Percentiles rank a stretch among this genome's conserved stretches.
phyloP scores from a whole-genome alignment of 73 alveolate species.

The Tetrahymena borealis region DNA sequence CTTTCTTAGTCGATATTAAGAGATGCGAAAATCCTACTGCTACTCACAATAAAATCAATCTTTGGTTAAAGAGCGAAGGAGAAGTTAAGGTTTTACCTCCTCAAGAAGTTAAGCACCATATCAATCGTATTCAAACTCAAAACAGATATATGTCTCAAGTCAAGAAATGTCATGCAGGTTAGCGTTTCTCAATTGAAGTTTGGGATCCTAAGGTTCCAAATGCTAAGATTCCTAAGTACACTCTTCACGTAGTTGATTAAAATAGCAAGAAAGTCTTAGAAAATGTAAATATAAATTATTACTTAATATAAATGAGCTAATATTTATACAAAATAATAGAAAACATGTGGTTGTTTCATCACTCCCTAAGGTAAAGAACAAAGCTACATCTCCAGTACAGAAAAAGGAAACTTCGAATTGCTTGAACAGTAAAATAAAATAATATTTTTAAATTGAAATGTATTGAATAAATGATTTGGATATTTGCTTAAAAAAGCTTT shows the following conservation, averaged over 20 bases:
- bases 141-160: constrained; percentile 26
- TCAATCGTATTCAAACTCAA: constrained; percentile 10
- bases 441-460: not conserved
- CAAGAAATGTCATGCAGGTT: constrained; percentile 14
- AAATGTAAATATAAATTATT: not conserved
- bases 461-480: too few species aligned
- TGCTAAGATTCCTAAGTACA: constrained; percentile 20
- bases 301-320: not conserved
- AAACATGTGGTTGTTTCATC: constrained; percentile 42
- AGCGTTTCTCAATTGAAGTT: constrained; percentile 20
- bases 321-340: not conserved
- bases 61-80: not conserved
- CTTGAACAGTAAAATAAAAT: not conserved
- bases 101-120: constrained; percentile 12
- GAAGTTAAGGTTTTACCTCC: not conserved
- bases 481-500: too few species aligned
- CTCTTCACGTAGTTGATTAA: constrained; percentile 14
- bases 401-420: constrained; percentile 27
- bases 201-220: constrained; percentile 22
- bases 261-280: not conserved
- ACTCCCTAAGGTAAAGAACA: constrained; percentile 38
- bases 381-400: constrained; percentile 22
- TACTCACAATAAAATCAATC: not conserved
- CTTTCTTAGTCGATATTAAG: constrained; percentile 18
- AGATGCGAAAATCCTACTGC: not conserved